A percentile compares a stretch with the other conserved stretches of the same genome.
Conservation (phyloP, 768 basidiomycete genomes). For the Chalciporus piperatus region DNA sequence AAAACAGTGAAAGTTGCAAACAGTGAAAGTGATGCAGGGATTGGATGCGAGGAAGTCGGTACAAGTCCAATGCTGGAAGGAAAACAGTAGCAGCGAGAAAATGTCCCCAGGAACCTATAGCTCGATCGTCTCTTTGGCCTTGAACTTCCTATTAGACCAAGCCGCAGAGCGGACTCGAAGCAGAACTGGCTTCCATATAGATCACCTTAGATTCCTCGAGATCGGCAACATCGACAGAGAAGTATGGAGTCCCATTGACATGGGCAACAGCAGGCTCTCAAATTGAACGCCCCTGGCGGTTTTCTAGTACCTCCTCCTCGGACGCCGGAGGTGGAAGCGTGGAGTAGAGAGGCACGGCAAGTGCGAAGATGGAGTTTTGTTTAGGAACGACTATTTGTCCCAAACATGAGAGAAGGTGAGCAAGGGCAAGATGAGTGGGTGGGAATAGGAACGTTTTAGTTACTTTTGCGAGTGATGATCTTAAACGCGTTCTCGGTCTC, state of each 20-base stretch:
- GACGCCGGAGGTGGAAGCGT: slow-evolving; percentile 40
- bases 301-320: background rate
- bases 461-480: slow-evolving; percentile 66
- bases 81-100: too few relatives aligned
- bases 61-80: too few relatives aligned
- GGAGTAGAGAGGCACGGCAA: slow-evolving; percentile 70
- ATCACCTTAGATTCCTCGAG: slow-evolving; percentile 46
- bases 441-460: slow-evolving; percentile 57
- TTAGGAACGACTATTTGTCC: slow-evolving; percentile 67
- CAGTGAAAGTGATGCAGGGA: too few relatives aligned
- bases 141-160: slow-evolving; percentile 80
- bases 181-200: slow-evolving; percentile 85
- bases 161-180: slow-evolving; percentile 80
- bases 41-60: too few relatives aligned
- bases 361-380: slow-evolving; percentile 68
- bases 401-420: background rate
- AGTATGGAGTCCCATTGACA: slow-evolving; percentile 81
- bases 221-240: slow-evolving; percentile 72
- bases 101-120: slow-evolving; percentile 36
- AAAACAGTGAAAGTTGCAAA: too few relatives aligned
- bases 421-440: background rate
- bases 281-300: slow-evolving; percentile 39
- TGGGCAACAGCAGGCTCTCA: slow-evolving; percentile 49
- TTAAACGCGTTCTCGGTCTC: slow-evolving; percentile 91
- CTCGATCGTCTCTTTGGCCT: slow-evolving; percentile 80